Evolutionary conservation across 148 eudicot species (phyloP).

Genomic region (Pouteria glomerata): DNA sequence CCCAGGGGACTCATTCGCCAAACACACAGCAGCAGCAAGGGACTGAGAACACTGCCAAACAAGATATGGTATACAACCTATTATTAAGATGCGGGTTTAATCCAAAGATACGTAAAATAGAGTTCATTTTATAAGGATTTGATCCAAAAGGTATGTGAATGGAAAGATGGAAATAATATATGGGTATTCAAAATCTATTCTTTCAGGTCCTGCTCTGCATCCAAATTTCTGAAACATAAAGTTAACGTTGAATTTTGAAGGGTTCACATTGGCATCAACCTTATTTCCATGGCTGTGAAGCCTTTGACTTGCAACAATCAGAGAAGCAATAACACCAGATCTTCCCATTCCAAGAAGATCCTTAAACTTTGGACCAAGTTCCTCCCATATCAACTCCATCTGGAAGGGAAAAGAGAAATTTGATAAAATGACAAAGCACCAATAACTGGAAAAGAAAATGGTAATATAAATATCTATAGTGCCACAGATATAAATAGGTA

Average conservation of each 20-base stretch:
- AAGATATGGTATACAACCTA: slow-evolving; percentile 10
- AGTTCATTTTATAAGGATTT: background rate
- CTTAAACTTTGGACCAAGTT: slow-evolving; percentile 67
- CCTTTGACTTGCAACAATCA: slow-evolving; percentile 75
- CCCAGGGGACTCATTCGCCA: slow-evolving; percentile 46
- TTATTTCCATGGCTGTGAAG: slow-evolving; percentile 61
- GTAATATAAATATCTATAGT: background rate
- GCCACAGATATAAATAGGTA: background rate
- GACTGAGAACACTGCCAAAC: slow-evolving; percentile 74
- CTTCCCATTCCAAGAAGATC: slow-evolving; percentile 64
- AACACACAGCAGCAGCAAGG: slow-evolving; percentile 70
- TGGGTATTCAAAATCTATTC: background rate
- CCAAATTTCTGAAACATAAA: background rate
- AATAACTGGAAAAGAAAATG: background rate
- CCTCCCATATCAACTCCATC: slow-evolving; percentile 70
- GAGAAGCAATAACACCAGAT: slow-evolving; percentile 83
- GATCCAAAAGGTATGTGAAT: background rate
- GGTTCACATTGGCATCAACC: slow-evolving; percentile 32
- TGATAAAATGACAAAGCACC: background rate
- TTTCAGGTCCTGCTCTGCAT: background rate
- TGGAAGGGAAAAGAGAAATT: slow-evolving; percentile 21
- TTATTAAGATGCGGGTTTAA: background rate
- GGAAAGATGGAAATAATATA: too few species aligned
- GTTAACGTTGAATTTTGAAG: background rate
- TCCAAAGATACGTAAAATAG: background rate